Percentiles rank a stretch among this genome's conserved stretches.
Evolutionary conservation across 148 eudicot species (phyloP).

Genomic region (Chenopodium album): DNA sequence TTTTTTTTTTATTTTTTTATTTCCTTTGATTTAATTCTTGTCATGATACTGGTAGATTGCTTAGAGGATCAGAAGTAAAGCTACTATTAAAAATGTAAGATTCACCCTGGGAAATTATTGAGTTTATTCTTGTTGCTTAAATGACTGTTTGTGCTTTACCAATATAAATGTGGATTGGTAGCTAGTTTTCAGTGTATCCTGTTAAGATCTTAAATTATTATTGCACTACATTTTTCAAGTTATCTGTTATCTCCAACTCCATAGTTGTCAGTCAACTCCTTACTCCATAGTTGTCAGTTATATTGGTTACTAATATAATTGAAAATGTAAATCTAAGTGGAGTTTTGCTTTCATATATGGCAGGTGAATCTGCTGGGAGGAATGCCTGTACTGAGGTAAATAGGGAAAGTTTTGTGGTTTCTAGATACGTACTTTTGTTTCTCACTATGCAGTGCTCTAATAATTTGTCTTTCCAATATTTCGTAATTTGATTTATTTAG

Average conservation of each 20-base stretch:
- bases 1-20: neutral
- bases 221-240: neutral
- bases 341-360: constrained; percentile 4
- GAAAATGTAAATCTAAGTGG: neutral
- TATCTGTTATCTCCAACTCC: neutral
- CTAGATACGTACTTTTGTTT: neutral
- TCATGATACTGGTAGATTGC: neutral
- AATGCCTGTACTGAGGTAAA: constrained; percentile 34
- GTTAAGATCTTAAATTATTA: neutral
- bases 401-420: neutral
- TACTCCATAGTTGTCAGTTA: neutral
- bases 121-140: neutral
- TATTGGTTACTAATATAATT: too few species aligned
- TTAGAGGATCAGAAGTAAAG: neutral
- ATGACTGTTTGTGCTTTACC: neutral
- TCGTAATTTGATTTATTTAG: constrained; percentile 28
- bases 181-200: neutral
- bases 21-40: neutral
- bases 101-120: neutral
- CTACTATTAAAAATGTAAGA: neutral
- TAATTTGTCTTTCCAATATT: constrained; percentile 1
- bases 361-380: constrained; percentile 34
- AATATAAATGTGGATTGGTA: neutral
- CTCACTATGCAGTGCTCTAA: neutral
- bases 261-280: neutral